Evolutionary conservation across 2,329 filamentous ascomycete species (phyloP).

Genomic region (Aureobasidium namibiae): DNA sequence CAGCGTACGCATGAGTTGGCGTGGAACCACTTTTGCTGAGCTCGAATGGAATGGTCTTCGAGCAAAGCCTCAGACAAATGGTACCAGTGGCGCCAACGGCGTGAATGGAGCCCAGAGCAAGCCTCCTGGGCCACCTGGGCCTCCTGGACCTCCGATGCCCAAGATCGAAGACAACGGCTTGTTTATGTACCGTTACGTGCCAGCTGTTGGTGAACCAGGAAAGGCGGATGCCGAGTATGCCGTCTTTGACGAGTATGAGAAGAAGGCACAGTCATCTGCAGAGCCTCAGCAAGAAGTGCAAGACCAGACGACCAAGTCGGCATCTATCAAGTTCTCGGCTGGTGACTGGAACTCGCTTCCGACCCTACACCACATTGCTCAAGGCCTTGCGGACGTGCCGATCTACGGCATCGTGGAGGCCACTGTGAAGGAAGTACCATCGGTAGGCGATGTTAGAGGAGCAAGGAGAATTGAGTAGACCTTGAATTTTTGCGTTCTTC

Average conservation of each 20-base stretch:
- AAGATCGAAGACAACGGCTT: slow-evolving; percentile 37
- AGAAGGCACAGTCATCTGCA: slow-evolving; percentile 29
- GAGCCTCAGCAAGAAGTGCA: background rate
- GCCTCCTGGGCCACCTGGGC: background rate
- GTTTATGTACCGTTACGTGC: slow-evolving; percentile 51
- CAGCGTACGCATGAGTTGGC: slow-evolving; percentile 24
- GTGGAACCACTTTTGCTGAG: slow-evolving; percentile 27
- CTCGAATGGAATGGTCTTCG: slow-evolving; percentile 23
- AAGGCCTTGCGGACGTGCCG: slow-evolving; percentile 46
- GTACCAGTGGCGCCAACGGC: background rate
- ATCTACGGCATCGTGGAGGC: slow-evolving; percentile 48
- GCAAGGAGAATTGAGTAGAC: slow-evolving; percentile 23
- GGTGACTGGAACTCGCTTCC: slow-evolving; percentile 49
- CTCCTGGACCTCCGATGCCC: slow-evolving; percentile 7
- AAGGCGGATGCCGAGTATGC: slow-evolving; percentile 49
- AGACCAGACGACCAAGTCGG: slow-evolving; percentile 28
- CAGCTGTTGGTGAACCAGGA: slow-evolving; percentile 43
- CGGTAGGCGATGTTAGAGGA: slow-evolving; percentile 41
- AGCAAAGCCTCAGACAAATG: background rate
- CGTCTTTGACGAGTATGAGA: slow-evolving; percentile 31
- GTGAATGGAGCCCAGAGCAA: background rate
- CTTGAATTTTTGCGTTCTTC: background rate
- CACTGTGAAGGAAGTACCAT: slow-evolving; percentile 47
- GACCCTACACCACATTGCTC: slow-evolving; percentile 52
- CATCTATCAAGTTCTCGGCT: slow-evolving; percentile 40